Conservation (phyloP, 106 monocot genomes). For the Allium cepa region DNA sequence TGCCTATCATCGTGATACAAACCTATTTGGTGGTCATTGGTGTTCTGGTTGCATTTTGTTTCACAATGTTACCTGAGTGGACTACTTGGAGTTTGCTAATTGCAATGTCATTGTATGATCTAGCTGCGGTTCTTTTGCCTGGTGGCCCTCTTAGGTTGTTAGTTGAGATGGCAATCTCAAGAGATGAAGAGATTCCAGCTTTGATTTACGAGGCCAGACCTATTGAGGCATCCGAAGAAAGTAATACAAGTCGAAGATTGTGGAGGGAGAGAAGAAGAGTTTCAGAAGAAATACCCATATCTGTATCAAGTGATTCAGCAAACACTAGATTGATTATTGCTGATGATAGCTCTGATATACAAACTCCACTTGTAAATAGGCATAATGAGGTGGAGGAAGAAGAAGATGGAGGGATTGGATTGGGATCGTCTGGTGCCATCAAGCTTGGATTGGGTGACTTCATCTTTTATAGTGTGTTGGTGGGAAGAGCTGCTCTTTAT, state of each 20-base stretch:
- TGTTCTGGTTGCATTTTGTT: slow-evolving; percentile 83
- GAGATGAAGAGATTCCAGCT: slow-evolving; percentile 91
- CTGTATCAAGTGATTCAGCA: slow-evolving; percentile 7
- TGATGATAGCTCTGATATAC: slow-evolving; percentile 15
- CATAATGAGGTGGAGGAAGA: slow-evolving; percentile 12
- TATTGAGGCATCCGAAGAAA: slow-evolving; percentile 15
- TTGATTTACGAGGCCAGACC: slow-evolving; percentile 93
- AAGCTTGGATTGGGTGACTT: slow-evolving; percentile 96
- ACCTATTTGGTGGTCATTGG: slow-evolving; percentile 67
- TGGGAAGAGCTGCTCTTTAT: slow-evolving; percentile 82
- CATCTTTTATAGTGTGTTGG: slow-evolving; percentile 95
- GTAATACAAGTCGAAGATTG: slow-evolving; percentile 10
- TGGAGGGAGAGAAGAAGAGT: slow-evolving; percentile 29
- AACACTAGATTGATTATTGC: slow-evolving; percentile 24
- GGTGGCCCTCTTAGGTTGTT: slow-evolving; percentile 76
- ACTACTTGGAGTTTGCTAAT: slow-evolving; percentile 85
- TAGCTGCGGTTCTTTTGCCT: slow-evolving; percentile 83
- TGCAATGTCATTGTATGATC: slow-evolving; percentile 75
- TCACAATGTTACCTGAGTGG: slow-evolving; percentile 91
- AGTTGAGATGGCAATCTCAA: slow-evolving; percentile 80
- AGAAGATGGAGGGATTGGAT: slow-evolving; percentile 48
- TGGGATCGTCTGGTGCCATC: slow-evolving; percentile 77
- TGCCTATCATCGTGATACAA: slow-evolving; percentile 62
- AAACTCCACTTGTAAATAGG: slow-evolving; percentile 28
- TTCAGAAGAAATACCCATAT: not conserved